Evolutionary conservation across 805 yeast genomes (phyloP).

Genomic region (Saturnispora serradocipensis): DNA sequence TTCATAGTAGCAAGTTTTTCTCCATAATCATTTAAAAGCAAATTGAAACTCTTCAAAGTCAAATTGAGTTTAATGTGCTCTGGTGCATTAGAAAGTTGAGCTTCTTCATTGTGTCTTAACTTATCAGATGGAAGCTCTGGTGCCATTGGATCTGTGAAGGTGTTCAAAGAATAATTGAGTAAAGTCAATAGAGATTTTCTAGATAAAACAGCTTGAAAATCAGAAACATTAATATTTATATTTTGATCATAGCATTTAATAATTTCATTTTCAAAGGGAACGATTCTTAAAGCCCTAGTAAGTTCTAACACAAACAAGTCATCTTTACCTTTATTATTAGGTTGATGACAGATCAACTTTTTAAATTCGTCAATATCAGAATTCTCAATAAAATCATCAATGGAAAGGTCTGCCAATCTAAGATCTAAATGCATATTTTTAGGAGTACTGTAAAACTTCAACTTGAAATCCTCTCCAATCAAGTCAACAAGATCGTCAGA

Average conservation of each 20-base stretch:
- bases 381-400: conserved; percentile 68
- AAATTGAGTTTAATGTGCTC: conserved; percentile 65
- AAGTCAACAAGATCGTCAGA: conserved; percentile 67
- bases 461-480: conserved; percentile 52
- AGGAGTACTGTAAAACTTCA: conserved; percentile 52
- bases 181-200: conserved; percentile 72
- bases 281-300: conserved; percentile 50
- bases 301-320: conserved; percentile 55
- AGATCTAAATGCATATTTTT: conserved; percentile 59
- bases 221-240: conserved; percentile 63
- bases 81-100: conserved; percentile 51
- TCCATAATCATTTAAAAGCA: conserved; percentile 77
- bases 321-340: conserved; percentile 31
- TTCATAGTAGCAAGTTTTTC: conserved; percentile 70
- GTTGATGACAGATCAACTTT: conserved; percentile 59
- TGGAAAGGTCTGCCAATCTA: conserved; percentile 50
- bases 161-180: conserved; percentile 71
- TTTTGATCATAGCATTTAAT: conserved; percentile 74
- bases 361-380: conserved; percentile 55
- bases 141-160: conserved; percentile 78
- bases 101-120: conserved; percentile 56
- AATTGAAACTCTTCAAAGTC: conserved; percentile 59
- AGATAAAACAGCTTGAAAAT: conserved; percentile 64
- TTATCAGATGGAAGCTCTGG: conserved; percentile 62
- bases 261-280: conserved; percentile 39